A percentile compares a stretch with the other conserved stretches of the same genome.
Conservation (phyloP, 768 basidiomycete genomes). For the Cystoderma amianthinum region DNA sequence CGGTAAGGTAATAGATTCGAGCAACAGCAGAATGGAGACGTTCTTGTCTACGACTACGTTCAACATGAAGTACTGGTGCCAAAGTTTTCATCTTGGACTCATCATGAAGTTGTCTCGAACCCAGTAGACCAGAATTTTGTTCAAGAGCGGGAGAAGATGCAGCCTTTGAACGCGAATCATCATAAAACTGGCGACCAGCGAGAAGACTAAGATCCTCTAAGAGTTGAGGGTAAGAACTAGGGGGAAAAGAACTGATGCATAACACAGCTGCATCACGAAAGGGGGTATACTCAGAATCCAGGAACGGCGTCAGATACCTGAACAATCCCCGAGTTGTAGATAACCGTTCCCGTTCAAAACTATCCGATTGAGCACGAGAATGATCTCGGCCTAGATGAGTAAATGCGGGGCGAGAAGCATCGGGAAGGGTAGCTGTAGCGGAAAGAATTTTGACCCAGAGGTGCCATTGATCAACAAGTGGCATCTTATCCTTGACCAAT, state of each 20-base stretch:
- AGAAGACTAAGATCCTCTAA: constrained; percentile 80
- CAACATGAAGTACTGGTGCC: constrained; percentile 30
- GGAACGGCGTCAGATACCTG: constrained; percentile 77
- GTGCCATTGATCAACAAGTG: constrained; percentile 71
- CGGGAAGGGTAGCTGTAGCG: constrained; percentile 66
- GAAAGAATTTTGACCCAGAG: constrained; percentile 83
- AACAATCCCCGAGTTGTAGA: constrained; percentile 81
- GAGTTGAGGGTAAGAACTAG: constrained; percentile 68
- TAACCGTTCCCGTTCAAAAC: constrained; percentile 75
- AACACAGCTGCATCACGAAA: constrained; percentile 85
- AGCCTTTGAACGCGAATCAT: constrained; percentile 51
- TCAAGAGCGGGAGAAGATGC: constrained; percentile 28
- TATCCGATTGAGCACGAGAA: constrained; percentile 64
- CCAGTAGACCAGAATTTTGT: constrained; percentile 26
- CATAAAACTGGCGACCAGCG: constrained; percentile 77
- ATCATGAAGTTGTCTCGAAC: constrained; percentile 62
- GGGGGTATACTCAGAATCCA: constrained; percentile 77
- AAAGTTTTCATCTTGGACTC: constrained; percentile 43
- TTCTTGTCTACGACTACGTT: constrained; percentile 64
- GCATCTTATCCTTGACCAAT: constrained; percentile 48
- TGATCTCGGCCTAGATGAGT: constrained; percentile 59
- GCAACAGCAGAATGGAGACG: constrained; percentile 83
- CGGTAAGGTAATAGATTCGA: constrained; percentile 83
- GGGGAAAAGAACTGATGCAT: constrained; percentile 84
- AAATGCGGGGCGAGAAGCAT: constrained; percentile 46